A percentile compares a stretch with the other conserved stretches of the same genome.
Evolutionary conservation across 371 early-diverging fungal genomes (phyloP).

Genomic region (Mortierella sp.): DNA sequence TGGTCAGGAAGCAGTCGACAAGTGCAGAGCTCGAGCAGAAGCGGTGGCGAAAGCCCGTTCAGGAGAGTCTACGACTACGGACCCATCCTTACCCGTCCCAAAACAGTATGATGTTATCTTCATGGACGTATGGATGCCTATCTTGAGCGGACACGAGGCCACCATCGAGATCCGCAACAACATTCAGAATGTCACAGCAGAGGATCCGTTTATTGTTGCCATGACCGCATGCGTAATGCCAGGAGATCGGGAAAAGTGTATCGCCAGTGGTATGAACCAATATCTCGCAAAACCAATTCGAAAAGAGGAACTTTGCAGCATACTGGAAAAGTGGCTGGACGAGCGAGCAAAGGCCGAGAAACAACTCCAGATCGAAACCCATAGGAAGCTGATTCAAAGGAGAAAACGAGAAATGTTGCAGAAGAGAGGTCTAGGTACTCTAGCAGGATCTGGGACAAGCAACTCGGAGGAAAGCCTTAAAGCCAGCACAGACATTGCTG

Average conservation of each 20-base stretch:
- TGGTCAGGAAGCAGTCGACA: conserved; percentile 58
- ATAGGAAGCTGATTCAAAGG: conserved; percentile 39
- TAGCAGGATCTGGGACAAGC: too few relatives aligned
- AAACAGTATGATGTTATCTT: conserved; percentile 56
- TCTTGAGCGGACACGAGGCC: conserved; percentile 58
- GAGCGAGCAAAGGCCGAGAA: conserved; percentile 17
- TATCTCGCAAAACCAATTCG: conserved; percentile 56
- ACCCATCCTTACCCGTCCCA: too few relatives aligned
- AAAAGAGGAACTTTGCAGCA: conserved; percentile 42
- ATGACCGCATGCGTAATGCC: conserved; percentile 58
- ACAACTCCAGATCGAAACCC: conserved; percentile 16
- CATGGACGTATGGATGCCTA: conserved; percentile 68
- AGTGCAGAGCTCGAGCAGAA: conserved; percentile 36
- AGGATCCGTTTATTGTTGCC: conserved; percentile 51
- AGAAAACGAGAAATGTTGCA: conserved; percentile 52
- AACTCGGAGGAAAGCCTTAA: too few relatives aligned
- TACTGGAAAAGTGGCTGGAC: conserved; percentile 49
- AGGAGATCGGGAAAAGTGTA: conserved; percentile 54
- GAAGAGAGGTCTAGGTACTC: too few relatives aligned
- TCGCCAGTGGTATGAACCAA: conserved; percentile 56
- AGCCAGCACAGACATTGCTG: too few relatives aligned
- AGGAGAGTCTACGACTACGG: neutral
- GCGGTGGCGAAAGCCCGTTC: conserved; percentile 17
- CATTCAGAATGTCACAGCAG: conserved; percentile 16
- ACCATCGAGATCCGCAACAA: conserved; percentile 51